Percentiles rank a stretch among this genome's conserved stretches.
Conservation (phyloP, 345 rosid species). For the Eucalyptus virginea region DNA sequence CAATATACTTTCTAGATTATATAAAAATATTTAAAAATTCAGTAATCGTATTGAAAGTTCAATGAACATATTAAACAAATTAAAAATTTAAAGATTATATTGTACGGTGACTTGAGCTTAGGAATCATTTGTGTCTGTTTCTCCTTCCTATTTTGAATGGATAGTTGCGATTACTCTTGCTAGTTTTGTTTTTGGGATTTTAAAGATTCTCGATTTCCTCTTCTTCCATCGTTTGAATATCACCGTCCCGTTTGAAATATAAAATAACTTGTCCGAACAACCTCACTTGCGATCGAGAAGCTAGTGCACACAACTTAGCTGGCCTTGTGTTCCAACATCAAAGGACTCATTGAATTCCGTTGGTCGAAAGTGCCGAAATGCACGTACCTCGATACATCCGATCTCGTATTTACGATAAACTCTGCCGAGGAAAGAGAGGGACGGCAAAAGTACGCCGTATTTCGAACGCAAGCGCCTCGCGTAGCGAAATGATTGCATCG, state of each 20-base stretch:
- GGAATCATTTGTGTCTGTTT: too few relatives aligned
- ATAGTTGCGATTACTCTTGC: too few relatives aligned
- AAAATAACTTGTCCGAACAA: too few relatives aligned
- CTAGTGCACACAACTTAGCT: too few relatives aligned
- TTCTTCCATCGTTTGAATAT: too few relatives aligned
- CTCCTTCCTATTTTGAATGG: too few relatives aligned
- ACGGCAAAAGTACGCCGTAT: not conserved
- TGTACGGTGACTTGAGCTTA: too few relatives aligned
- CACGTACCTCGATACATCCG: not conserved
- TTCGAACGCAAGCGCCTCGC: not conserved
- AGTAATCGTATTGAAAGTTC: accelerated
- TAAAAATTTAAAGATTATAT: too few relatives aligned
- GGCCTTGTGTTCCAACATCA: accelerated
- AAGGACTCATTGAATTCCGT: not conserved
- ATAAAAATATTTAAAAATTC: not conserved
- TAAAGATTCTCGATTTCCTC: too few relatives aligned
- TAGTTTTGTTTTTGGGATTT: too few relatives aligned
- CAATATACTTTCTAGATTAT: accelerated
- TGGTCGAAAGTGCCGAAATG: not conserved
- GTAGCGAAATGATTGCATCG: not conserved
- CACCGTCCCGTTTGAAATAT: too few relatives aligned
- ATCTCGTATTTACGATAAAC: not conserved
- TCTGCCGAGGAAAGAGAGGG: not conserved
- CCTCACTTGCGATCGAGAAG: too few relatives aligned
- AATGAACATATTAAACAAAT: accelerated